Evolutionary conservation across 1,284 basidiomycete genomes (phyloP).

Genomic region (Fomitopsis pinicola): DNA sequence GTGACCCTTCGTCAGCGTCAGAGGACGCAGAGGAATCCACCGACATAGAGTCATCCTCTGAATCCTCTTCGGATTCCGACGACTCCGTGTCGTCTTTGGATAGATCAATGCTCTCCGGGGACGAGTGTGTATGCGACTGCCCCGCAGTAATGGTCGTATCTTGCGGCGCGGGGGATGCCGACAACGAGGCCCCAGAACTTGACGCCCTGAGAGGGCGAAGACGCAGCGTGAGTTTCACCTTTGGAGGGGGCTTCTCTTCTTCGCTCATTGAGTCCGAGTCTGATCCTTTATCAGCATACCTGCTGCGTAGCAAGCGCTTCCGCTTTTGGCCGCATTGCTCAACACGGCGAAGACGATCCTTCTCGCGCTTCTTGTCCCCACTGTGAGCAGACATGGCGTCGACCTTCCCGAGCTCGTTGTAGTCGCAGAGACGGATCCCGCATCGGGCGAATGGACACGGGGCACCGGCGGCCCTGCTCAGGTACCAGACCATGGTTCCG

Average conservation of each 20-base stretch:
- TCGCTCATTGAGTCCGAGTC: conserved; percentile 40
- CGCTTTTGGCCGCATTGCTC: conserved; percentile 63
- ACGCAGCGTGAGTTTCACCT: conserved; percentile 63
- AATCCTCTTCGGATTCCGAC: conserved; percentile 8
- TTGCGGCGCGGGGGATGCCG: conserved; percentile 12
- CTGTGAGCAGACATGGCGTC: conserved; percentile 20
- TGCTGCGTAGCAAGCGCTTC: conserved; percentile 50
- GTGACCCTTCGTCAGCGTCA: conserved; percentile 19
- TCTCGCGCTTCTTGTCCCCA: conserved; percentile 37
- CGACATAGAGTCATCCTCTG: conserved; percentile 23
- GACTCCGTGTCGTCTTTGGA: conserved; percentile 29
- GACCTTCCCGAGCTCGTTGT: conserved; percentile 46
- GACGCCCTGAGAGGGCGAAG: conserved; percentile 45
- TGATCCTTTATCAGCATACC: conserved; percentile 38
- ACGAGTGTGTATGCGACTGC: conserved; percentile 16
- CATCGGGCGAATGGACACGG: conserved; percentile 69
- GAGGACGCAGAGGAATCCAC: conserved; percentile 17
- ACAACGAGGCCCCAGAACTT: conserved; percentile 22
- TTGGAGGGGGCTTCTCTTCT: conserved; percentile 48
- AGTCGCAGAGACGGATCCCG: conserved; percentile 67
- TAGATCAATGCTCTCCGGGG: conserved; percentile 35
- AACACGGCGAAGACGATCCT: conserved; percentile 31
- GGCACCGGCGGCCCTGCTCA: conserved; percentile 66
- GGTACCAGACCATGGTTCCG: conserved; percentile 76
- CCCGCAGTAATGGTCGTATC: conserved; percentile 6